phyloP scores from a whole-genome alignment of 1,139 yeast species.

The Geotrichum candidum region DNA sequence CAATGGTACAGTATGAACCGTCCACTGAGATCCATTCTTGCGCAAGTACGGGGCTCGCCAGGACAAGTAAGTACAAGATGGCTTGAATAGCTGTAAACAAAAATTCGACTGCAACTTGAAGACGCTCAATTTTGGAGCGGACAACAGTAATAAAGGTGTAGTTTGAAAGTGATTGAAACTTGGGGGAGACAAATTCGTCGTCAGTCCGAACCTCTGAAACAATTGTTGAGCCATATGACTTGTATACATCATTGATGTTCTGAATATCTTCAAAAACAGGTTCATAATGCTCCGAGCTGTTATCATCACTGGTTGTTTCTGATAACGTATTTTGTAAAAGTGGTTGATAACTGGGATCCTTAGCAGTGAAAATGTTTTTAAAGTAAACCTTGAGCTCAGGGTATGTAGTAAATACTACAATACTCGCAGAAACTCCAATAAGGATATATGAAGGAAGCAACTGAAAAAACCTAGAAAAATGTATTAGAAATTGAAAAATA shows the following conservation, averaged over 20 bases:
- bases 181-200: conserved; percentile 4
- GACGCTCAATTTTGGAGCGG: conserved; percentile 27
- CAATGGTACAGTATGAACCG: conserved; percentile 34
- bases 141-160: conserved; percentile 26
- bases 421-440: conserved; percentile 19
- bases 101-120: conserved; percentile 27
- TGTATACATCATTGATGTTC: conserved; percentile 1
- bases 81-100: conserved; percentile 23
- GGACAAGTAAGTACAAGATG: conserved; percentile 35
- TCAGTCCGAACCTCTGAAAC: conserved; percentile 20
- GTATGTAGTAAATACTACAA: conserved; percentile 19
- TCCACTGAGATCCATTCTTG: conserved; percentile 34
- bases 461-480: conserved; percentile 17
- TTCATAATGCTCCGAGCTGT: conserved; percentile 1
- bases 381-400: conserved; percentile 19
- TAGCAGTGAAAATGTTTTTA: conserved; percentile 3
- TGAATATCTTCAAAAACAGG: conserved; percentile 17
- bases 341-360: conserved; percentile 21
- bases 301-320: not conserved
- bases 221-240: conserved; percentile 17
- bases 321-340: not conserved
- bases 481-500: not conserved
- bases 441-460: conserved; percentile 22
- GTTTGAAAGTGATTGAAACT: not conserved
- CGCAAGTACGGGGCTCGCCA: conserved; percentile 37